Percentiles rank a stretch among this genome's conserved stretches.
Conservation (phyloP, 176 grass and related monocot species). For the Carex littledalei region DNA sequence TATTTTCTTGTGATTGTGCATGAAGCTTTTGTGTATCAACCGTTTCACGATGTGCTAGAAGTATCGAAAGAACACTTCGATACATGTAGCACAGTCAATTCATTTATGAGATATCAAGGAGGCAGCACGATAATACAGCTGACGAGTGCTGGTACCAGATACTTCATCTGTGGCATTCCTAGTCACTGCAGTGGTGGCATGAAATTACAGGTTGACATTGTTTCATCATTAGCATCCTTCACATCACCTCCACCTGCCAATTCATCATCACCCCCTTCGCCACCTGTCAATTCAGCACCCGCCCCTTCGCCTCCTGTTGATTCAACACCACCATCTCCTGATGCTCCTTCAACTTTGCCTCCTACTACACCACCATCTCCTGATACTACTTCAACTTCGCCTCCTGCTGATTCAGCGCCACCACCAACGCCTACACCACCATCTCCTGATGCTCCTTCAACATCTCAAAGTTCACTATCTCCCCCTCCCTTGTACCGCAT, state of each 20-base stretch:
- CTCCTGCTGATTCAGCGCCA: neutral
- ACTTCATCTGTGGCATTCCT: slow-evolving; percentile 31
- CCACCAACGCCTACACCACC: neutral
- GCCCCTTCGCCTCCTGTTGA: neutral
- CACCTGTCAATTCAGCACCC: neutral
- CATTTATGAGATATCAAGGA: slow-evolving; percentile 11
- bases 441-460: neutral
- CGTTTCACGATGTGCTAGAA: slow-evolving; percentile 25
- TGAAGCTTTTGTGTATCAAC: slow-evolving; percentile 20
- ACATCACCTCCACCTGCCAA: neutral
- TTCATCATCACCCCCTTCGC: neutral
- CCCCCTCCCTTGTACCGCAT: neutral
- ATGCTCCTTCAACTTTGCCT: neutral
- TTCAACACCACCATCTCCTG: neutral
- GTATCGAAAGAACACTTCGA: slow-evolving; percentile 16
- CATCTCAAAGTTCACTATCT: neutral
- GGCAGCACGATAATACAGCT: slow-evolving; percentile 19
- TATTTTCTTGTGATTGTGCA: slow-evolving; percentile 10
- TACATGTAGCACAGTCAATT: neutral
- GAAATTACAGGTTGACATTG: slow-evolving; percentile 23
- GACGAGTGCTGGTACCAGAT: neutral
- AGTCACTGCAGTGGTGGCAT: slow-evolving; percentile 20
- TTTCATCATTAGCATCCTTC: neutral
- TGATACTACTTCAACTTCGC: neutral
- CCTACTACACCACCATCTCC: neutral